These are phyloP conservation scores for Gomphus bonarii DNA, from an alignment of 1,284 basidiomycete species.

Conservation along the genomic window DNA sequence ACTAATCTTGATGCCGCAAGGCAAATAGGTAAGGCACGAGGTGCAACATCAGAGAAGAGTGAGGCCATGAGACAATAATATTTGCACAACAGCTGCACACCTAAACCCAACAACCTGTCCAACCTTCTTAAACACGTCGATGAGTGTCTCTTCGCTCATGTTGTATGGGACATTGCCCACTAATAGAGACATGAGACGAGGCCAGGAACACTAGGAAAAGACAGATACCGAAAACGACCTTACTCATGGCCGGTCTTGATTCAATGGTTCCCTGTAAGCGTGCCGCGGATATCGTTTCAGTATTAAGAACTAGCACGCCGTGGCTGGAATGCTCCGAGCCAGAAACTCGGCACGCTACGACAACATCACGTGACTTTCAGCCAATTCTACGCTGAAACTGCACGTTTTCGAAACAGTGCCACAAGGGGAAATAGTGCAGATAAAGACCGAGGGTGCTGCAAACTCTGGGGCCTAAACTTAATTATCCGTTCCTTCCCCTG, in stretches of 20 bases:
- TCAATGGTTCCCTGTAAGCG: background rate
- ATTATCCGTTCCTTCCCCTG: no score
- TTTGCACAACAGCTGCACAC: constrained; percentile 26
- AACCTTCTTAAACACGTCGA: constrained; percentile 78
- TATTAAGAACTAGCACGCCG: no score
- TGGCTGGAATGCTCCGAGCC: no score
- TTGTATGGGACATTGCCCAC: constrained; percentile 83
- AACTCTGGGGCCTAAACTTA: no score
- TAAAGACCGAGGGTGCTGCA: background rate
- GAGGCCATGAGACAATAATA: background rate
- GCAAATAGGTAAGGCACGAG: background rate
- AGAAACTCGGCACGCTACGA: background rate
- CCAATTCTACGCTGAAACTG: background rate
- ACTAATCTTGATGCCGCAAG: constrained; percentile 55
- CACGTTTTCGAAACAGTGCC: background rate
- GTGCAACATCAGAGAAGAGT: background rate
- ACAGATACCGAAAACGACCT: constrained; percentile 10
- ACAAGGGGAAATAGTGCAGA: background rate
- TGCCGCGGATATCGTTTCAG: no score
- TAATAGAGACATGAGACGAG: constrained; percentile 19
- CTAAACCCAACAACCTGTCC: constrained; percentile 84
- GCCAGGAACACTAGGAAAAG: background rate
- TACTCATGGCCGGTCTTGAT: constrained; percentile 6
- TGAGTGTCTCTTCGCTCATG: constrained; percentile 68
- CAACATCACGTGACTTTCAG: background rate